Percentiles rank a stretch among this genome's conserved stretches.
These are phyloP conservation scores for Phytopythium helicoides DNA, from an alignment of 352 stramenopile genomes.

Conservation along the genomic window DNA sequence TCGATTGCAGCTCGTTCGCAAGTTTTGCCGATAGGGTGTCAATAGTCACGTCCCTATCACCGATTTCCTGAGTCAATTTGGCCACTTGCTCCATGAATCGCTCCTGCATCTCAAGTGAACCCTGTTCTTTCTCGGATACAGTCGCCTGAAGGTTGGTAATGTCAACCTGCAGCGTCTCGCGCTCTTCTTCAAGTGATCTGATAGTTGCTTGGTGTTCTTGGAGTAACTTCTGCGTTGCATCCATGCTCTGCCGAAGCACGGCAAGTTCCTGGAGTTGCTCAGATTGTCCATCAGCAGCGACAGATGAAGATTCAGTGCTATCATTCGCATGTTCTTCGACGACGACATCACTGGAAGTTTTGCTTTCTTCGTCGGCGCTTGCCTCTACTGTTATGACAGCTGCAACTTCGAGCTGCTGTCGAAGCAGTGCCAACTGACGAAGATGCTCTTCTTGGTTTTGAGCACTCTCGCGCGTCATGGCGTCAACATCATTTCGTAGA, in stretches of 20 bases:
- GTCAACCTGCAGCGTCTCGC: constrained; percentile 5
- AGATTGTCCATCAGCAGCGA: neutral
- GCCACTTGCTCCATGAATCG: neutral
- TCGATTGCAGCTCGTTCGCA: neutral
- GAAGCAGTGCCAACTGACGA: constrained; percentile 19
- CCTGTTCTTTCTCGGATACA: neutral
- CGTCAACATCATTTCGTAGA: constrained; percentile 20
- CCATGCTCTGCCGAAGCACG: constrained; percentile 10
- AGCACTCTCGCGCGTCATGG: constrained; percentile 16
- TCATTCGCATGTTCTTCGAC: constrained; percentile 10
- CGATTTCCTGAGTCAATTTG: constrained; percentile 9
- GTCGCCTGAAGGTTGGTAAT: constrained; percentile 7
- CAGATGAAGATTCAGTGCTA: constrained; percentile 1
- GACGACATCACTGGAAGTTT: neutral
- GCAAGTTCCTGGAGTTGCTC: constrained; percentile 1
- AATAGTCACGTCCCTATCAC: neutral
- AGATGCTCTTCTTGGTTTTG: constrained; percentile 24
- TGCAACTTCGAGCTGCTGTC: constrained; percentile 15
- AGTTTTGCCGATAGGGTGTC: constrained; percentile 4
- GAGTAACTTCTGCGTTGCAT: constrained; percentile 7
- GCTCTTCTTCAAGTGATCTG: constrained; percentile 9
- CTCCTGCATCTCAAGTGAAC: neutral
- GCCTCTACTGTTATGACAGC: constrained; percentile 8
- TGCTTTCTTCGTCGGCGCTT: neutral
- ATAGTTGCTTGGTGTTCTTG: constrained; percentile 16